phyloP scores from a whole-genome alignment of 805 yeast genomes.

The Candida parachauliodes region DNA sequence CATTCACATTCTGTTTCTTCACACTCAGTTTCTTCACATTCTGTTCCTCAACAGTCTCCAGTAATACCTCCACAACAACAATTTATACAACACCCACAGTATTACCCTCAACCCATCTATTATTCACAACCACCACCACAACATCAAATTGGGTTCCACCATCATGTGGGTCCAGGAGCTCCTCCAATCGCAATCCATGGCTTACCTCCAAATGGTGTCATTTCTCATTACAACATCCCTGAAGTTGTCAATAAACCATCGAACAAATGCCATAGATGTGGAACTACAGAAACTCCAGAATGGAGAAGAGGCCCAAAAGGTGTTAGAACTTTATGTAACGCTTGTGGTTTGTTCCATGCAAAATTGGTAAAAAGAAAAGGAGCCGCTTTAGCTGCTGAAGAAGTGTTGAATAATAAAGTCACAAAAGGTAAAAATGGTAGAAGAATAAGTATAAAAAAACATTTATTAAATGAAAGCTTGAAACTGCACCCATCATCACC shows the following conservation, averaged over 20 bases:
- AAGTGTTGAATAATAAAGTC: conserved; percentile 41
- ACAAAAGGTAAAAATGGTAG: conserved; percentile 44
- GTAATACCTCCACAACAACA: conserved; percentile 7
- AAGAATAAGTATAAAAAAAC: conserved; percentile 34
- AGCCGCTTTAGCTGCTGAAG: conserved; percentile 46
- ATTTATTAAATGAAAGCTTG: conserved; percentile 12
- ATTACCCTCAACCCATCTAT: conserved; percentile 6
- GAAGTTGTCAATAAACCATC: conserved; percentile 30
- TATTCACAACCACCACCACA: conserved; percentile 7
- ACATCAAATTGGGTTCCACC: neutral
- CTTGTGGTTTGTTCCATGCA: conserved; percentile 80
- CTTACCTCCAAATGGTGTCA: neutral
- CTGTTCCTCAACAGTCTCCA: conserved; percentile 1
- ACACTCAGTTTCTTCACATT: no score
- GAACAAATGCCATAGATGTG: conserved; percentile 42
- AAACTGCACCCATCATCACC: conserved; percentile 1
- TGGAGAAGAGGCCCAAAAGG: conserved; percentile 93
- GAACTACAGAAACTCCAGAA: conserved; percentile 70
- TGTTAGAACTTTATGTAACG: conserved; percentile 79
- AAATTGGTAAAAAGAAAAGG: conserved; percentile 58
- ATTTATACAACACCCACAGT: conserved; percentile 1
- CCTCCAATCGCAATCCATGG: neutral
- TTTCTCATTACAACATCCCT: conserved; percentile 16
- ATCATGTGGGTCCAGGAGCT: no score
- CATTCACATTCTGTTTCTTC: conserved; percentile 4